Conservation (phyloP, 768 basidiomycete species). For the Lentinula lateritia region DNA sequence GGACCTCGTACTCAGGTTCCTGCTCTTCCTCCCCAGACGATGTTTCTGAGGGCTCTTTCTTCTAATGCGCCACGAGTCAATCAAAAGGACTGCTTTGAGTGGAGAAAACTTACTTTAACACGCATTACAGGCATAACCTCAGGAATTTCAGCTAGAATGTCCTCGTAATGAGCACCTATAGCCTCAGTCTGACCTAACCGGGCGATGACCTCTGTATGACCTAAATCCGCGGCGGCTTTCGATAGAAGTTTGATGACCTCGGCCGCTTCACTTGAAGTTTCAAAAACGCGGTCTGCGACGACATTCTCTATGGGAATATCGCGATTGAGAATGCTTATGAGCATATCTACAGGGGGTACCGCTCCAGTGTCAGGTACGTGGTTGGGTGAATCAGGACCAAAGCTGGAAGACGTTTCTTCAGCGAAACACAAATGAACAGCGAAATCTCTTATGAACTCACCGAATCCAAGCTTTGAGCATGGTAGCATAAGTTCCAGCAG, state of each 20-base stretch:
- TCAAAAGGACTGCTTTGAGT: background rate
- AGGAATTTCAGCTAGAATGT: slow-evolving; percentile 48
- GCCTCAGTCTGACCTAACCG: slow-evolving; percentile 54
- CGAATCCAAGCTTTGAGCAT: slow-evolving; percentile 58
- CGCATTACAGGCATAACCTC: slow-evolving; percentile 58
- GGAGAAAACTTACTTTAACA: slow-evolving; percentile 26
- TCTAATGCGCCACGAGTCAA: slow-evolving; percentile 10
- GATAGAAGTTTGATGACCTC: slow-evolving; percentile 53
- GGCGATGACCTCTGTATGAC: slow-evolving; percentile 41
- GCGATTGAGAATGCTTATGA: slow-evolving; percentile 41
- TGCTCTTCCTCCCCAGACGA: slow-evolving; percentile 10
- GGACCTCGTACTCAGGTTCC: slow-evolving; percentile 36
- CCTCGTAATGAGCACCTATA: slow-evolving; percentile 31
- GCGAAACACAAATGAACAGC: background rate
- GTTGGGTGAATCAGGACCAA: slow-evolving; percentile 27
- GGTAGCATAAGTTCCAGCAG: slow-evolving; percentile 57
- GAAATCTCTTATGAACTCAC: slow-evolving; percentile 23
- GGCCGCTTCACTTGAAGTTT: slow-evolving; percentile 49
- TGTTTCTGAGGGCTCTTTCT: slow-evolving; percentile 10
- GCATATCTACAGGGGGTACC: slow-evolving; percentile 26
- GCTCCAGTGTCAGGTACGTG: slow-evolving; percentile 12
- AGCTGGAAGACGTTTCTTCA: slow-evolving; percentile 20
- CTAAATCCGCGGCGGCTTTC: slow-evolving; percentile 52
- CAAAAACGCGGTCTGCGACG: slow-evolving; percentile 52
- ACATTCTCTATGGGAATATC: slow-evolving; percentile 46